Base-by-base conservation (phyloP, 768 basidiomycete species). In the Suillus decipiens region DNA sequence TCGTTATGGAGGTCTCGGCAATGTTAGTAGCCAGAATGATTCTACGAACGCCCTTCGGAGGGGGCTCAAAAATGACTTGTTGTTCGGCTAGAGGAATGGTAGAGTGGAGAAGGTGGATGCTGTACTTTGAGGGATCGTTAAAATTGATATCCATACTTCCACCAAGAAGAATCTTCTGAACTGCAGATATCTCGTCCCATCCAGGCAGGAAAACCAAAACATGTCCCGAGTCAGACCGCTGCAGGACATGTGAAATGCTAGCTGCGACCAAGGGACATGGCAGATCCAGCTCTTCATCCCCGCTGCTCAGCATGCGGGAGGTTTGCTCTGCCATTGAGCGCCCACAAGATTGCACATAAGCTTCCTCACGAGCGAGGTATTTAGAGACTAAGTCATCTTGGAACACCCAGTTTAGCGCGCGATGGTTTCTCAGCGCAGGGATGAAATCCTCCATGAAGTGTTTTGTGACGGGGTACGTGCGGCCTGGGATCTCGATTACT, bases 21-120 rank as follows among this genome's bases (percentile, higher is more conserved):
- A 97, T 95, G 73, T 97, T 97, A 43, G 96, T 99, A 5, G 95
- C 86, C 55, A 98, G 81, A 67, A 99, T 96, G 70, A 99, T 82
- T 31, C 95, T 87, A 61, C 95, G 88, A 22, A 93, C 82, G 11
- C 93, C 93, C 3, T 72, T 64, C 0, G 87, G 82, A 8, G 95
- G 90, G 1, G 93, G 90, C 24, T 92, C 88, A 71, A 97, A 97
- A 59, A 98, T 89, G 61, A 86, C 81, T 73, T 95, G 92, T 71
- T 98, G 96, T 69, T 97, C 95, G 1, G 85, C 83, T 33, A 95
- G 81, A 19, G 96, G 95, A 64, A 97, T 88, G 33, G 89, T 86
- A 9, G 96, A 97, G 76, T 98, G 96, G 12, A 98, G 78, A 60
- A 94, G 78, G 68, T 96, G 95, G 14, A 96, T 81, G 33, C 80